These are phyloP conservation scores for Fusarium temperatum DNA, from an alignment of 2,329 filamentous ascomycete species.

Conservation along the genomic window DNA sequence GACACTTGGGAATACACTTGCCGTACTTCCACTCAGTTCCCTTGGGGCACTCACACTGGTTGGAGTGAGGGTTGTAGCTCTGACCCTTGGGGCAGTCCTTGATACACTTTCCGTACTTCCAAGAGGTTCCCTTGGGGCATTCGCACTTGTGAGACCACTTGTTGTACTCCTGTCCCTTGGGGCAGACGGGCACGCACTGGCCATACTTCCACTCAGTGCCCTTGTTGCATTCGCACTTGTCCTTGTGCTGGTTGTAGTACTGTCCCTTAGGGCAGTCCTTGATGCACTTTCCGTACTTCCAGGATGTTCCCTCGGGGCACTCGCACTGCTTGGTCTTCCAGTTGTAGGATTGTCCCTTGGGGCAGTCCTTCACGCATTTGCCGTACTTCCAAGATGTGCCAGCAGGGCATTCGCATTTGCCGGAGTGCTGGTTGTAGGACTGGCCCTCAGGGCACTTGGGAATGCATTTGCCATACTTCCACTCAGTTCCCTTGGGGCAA, in stretches of 20 bases:
- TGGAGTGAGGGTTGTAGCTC: background rate
- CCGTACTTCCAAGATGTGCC: background rate
- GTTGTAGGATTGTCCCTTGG: background rate
- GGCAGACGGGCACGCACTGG: constrained; percentile 10
- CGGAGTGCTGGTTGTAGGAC: background rate
- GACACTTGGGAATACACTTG: constrained; percentile 15
- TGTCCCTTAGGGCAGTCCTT: constrained; percentile 4
- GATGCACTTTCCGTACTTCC: constrained; percentile 12
- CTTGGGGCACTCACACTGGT: constrained; percentile 13
- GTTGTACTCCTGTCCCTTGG: constrained; percentile 18
- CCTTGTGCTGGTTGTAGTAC: background rate
- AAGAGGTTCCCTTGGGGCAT: constrained; percentile 12
- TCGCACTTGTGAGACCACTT: constrained; percentile 7
- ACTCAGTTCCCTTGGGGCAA: constrained; percentile 8
- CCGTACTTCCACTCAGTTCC: constrained; percentile 14
- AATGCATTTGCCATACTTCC: constrained; percentile 19
- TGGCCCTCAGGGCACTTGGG: constrained; percentile 13
- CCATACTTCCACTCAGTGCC: constrained; percentile 9
- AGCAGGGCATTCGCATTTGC: too few relatives aligned
- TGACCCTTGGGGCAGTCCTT: constrained; percentile 5
- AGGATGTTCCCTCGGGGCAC: constrained; percentile 11
- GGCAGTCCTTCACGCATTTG: constrained; percentile 16
- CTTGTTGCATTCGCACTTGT: constrained; percentile 14
- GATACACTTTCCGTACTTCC: constrained; percentile 12
- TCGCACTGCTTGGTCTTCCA: background rate